Evolutionary conservation across 2,329 filamentous ascomycete genomes (phyloP), one percentile per base, ranked within the genome.

Genomic region (Didymella keratinophila): DNA sequence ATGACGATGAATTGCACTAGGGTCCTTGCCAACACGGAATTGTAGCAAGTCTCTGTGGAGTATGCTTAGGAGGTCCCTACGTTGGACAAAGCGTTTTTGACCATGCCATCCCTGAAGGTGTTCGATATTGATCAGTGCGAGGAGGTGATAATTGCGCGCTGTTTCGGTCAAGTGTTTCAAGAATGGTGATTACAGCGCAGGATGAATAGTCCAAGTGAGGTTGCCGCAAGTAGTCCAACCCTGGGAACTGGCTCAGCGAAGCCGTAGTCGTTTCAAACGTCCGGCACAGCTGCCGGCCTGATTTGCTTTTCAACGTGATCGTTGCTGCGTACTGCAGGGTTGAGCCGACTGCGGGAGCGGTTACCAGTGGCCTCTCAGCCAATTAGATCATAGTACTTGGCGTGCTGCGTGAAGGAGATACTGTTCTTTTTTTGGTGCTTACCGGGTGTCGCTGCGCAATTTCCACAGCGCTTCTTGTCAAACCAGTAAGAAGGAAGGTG

Each of bases 1-100:
- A 58, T 58, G 56, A 54, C 46, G 45, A 50, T 42, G 41, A 28
- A 41, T 42, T 47, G 27, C 32, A 54, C 56, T 47, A 54, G 56
- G 37, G 46, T 21, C 12, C 20, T 23, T 28, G 42, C 27, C 44
- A 45, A 45, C 32, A 42, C 23, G 21, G n/a, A 37, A 53, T 46
- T 23, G 46, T 46, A 54, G 51, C 41, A 58, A 14, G 25, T 25
- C n/a, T 25, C 30, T 45, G 41, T 42, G 51, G 41, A 32, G 45
- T 42, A 10, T 23, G 23, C 11, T 42, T n/a, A 6, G 23, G 27
- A 37, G 39, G 25, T 16, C 34, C 12, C n/a, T n/a, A 23, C 12
- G 18, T 34, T 34, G 41, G 10, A 14, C 32, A 27, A 46, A 42
- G 50, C 34, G 32, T 49, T 25, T 42, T 50, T 25, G 50, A 46